Percentiles rank a stretch among this genome's conserved stretches.
These are phyloP conservation scores for Plantago major DNA, from an alignment of 257 asterid genomes.

Conservation along the genomic window DNA sequence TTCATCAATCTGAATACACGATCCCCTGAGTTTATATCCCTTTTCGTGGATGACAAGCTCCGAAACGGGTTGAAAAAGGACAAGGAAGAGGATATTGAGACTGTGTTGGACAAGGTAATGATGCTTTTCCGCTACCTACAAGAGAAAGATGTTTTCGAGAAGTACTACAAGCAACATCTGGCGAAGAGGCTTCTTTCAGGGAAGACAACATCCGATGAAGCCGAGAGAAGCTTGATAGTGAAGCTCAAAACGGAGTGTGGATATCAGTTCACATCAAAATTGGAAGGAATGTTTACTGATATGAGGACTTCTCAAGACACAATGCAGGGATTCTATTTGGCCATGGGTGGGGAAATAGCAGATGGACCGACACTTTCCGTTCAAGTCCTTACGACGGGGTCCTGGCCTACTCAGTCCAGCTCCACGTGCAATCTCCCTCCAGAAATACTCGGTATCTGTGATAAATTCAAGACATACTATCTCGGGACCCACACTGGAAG, in stretches of 20 bases:
- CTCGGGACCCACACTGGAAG: constrained; percentile 64
- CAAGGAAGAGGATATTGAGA: constrained; percentile 56
- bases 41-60: constrained; percentile 56
- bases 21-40: constrained; percentile 57
- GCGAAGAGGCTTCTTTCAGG: constrained; percentile 60
- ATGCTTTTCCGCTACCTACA: constrained; percentile 60
- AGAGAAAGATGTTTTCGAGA: constrained; percentile 67
- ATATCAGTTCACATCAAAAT: constrained; percentile 58
- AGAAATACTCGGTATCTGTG: constrained; percentile 40
- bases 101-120: constrained; percentile 58
- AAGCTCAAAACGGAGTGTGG: constrained; percentile 70
- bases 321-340: constrained; percentile 48
- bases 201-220: constrained; percentile 55
- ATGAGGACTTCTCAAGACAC: constrained; percentile 67
- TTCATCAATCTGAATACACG: constrained; percentile 57
- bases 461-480: constrained; percentile 51
- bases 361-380: constrained; percentile 39
- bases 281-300: constrained; percentile 72
- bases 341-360: constrained; percentile 35
- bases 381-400: constrained; percentile 63
- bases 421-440: constrained; percentile 51
- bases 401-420: constrained; percentile 60
- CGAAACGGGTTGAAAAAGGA: constrained; percentile 57
- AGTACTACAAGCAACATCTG: constrained; percentile 61
- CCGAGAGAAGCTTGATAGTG: constrained; percentile 58